phyloP scores from a whole-genome alignment of 2,329 filamentous ascomycete genomes.

The Tolypocladium ovalisporum region DNA sequence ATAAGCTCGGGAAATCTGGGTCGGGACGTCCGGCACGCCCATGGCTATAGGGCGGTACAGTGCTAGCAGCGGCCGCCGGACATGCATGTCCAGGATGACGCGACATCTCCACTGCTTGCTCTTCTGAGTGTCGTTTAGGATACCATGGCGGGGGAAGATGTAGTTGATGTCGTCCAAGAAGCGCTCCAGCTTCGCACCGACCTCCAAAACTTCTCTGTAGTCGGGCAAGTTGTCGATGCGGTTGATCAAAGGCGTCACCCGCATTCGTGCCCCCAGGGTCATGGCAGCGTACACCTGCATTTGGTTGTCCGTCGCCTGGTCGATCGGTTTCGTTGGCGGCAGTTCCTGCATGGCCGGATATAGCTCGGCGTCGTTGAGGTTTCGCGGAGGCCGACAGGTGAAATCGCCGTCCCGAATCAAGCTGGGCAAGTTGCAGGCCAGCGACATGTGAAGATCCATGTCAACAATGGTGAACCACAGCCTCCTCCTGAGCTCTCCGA shows the following conservation, averaged over 20 bases:
- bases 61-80: conserved; percentile 38
- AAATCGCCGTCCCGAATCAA: conserved; percentile 42
- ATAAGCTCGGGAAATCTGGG: conserved; percentile 40
- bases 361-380: conserved; percentile 41
- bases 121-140: conserved; percentile 29
- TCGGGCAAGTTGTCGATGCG: conserved; percentile 41
- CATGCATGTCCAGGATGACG: conserved; percentile 42
- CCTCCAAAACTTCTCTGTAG: conserved; percentile 40
- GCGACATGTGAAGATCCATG: conserved; percentile 43
- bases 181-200: conserved; percentile 41
- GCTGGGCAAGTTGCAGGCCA: conserved; percentile 40
- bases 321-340: conserved; percentile 36
- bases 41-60: conserved; percentile 45
- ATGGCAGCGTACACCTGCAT: conserved; percentile 43
- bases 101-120: conserved; percentile 41
- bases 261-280: conserved; percentile 37
- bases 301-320: conserved; percentile 40
- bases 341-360: conserved; percentile 35
- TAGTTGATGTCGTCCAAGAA: conserved; percentile 44
- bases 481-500: conserved; percentile 41
- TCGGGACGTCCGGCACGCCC: conserved; percentile 36
- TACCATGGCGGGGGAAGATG: conserved; percentile 35
- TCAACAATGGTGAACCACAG: conserved; percentile 47
- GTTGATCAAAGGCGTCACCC: conserved; percentile 37
- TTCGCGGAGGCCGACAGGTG: conserved; percentile 40